A percentile compares a stretch with the other conserved stretches of the same genome.
These are phyloP conservation scores for Pseudevernia furfuracea DNA, from an alignment of 495 filamentous ascomycete genomes.

Conservation along the genomic window DNA sequence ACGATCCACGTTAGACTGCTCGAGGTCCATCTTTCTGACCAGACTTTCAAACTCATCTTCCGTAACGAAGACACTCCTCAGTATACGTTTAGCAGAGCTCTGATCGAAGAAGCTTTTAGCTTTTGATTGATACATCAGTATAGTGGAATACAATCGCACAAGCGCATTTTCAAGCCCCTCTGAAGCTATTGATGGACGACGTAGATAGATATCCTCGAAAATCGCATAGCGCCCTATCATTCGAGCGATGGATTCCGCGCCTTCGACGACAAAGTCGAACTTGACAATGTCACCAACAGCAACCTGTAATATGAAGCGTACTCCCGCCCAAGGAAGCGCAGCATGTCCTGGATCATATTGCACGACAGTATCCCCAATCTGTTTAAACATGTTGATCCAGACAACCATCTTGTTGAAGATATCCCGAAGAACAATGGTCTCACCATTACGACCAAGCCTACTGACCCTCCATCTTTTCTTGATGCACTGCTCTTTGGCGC, in stretches of 20 bases:
- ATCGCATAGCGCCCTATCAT: constrained; percentile 22
- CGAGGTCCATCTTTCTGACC: too few relatives aligned
- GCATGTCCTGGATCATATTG: constrained; percentile 38
- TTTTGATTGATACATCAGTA: neutral
- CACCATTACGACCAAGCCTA: neutral
- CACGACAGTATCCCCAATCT: constrained; percentile 33
- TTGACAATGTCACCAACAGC: constrained; percentile 17
- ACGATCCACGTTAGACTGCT: too few relatives aligned
- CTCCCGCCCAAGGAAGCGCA: constrained; percentile 39
- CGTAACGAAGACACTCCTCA: neutral
- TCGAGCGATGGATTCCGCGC: constrained; percentile 17
- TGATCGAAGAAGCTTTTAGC: neutral
- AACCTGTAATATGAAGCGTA: constrained; percentile 37
- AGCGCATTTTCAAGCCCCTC: constrained; percentile 1
- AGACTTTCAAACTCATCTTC: neutral
- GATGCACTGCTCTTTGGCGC: neutral
- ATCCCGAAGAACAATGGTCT: neutral
- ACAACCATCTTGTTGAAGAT: neutral
- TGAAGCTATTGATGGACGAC: neutral
- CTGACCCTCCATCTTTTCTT: neutral
- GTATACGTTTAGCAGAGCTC: neutral
- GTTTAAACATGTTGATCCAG: constrained; percentile 5
- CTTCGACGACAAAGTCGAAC: constrained; percentile 19
- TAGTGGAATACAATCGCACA: constrained; percentile 1
- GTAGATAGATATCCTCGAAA: constrained; percentile 23